Evolutionary conservation across 306 rosid genomes (phyloP), one percentile per base, ranked within the genome.

Genomic region (Casuarina glauca): DNA sequence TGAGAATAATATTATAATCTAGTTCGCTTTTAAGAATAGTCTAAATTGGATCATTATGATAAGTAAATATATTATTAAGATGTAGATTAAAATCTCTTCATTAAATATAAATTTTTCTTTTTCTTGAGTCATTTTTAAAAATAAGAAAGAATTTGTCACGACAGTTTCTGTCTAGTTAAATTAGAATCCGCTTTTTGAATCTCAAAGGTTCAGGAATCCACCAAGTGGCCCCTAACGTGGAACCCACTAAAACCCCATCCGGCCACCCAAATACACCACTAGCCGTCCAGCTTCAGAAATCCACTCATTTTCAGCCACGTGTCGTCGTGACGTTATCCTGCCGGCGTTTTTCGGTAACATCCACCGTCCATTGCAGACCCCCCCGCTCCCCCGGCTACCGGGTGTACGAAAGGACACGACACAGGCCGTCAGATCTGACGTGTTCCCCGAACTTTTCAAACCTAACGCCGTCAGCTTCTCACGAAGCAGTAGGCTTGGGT

Each of bases 401-500:
- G 12, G 12, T 13, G 13, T 9, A 48, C 51, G 11, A 11, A 46
- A 11, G 12, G 50, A 46, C 50, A 52, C 10, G 66, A 41, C 6
- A 6, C 36, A 26, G 45, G 19, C 69, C 81, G 81, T 69, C 49
- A 68, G 16, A 9, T 1, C 17, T 57, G 26, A 77, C 81, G 81
- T 66, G 36, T 1, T n/a, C 13, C 64, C 26, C 5, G 13, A 3
- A 9, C 20, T 1, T 7, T 2, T 69, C 49, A 11, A 51, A 38
- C 51, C 41, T 46, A 76, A 54, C 74, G 79, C 67, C 83, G 85
- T 82, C 76, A 70, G 35, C 6, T 6, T 51, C 45, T 43, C 4
- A 72, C 87, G 77, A 71, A 55, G n/a, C 83, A 82, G 72, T 41
- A 6, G 82, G 69, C 38, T 77, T 82, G 76, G 81, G 13, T 5